Base-by-base conservation (phyloP, 2,329 filamentous ascomycete genomes). In the Colletotrichum godetiae region DNA sequence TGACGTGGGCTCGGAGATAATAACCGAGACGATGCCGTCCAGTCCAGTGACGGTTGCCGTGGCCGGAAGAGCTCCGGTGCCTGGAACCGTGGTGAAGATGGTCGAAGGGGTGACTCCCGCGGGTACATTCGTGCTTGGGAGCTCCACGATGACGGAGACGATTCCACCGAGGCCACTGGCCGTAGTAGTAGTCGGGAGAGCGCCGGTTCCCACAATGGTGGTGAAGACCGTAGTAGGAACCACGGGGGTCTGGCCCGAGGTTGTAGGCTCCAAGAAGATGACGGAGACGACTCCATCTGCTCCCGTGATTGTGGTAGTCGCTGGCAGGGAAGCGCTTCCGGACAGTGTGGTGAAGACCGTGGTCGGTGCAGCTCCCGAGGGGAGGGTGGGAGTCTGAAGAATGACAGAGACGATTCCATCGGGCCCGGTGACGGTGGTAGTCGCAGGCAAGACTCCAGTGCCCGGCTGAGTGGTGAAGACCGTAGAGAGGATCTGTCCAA, bases 11-110 rank as follows among this genome's bases (percentile, higher is more conserved):
- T 55, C 55, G n/a, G 68, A 71, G 8, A 71, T 56, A 5, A 68
- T 68, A 22, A 68, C 66, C 5, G 66, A 68, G 13, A 71, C 46
- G n/a, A 61, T 52, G 15, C 68, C 68, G 2, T 71, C 56, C n/a
- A 56, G 12, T 5, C 68, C 68, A n/a, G 68, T 71, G 13, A 52
- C 15, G 1, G 35, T 67, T 12, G 55, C 52, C 1, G 68, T 71
- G 3, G 46, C 62, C 11, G 33, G 62, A 8, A 59, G 13, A 6
- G 31, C 13, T 60, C 63, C 68, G 15, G 68, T 71, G 13, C 68
- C 68, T 10, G 68, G 42, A 7, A 53, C 57, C 2, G 68, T 67
- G 19, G 68, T 71, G 46, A 68, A 72, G n/a, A 72, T 29, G 2
- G 68, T 69, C 0, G 67, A 52, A 5, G 68, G 56, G 27, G 42